Percentiles rank a stretch among this genome's conserved stretches.
Evolutionary conservation across 768 basidiomycete genomes (phyloP).

Genomic region (Boletales sp.): DNA sequence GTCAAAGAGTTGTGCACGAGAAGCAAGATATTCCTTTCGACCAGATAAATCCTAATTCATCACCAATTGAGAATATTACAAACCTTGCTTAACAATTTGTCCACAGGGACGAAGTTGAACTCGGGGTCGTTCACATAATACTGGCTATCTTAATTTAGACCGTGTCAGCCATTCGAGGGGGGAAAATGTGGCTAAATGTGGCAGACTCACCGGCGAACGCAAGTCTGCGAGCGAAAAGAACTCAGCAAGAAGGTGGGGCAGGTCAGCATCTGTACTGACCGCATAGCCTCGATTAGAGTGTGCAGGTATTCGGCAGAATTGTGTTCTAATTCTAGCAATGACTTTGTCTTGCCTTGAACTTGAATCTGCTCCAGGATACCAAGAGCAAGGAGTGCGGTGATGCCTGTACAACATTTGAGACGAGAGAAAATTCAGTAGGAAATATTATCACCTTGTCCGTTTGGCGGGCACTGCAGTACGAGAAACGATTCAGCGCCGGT

Average conservation of each 20-base stretch:
- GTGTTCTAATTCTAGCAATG: conserved; percentile 80
- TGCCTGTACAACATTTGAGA: conserved; percentile 38
- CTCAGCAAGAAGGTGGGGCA: conserved; percentile 1
- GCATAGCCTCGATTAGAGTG: conserved; percentile 77
- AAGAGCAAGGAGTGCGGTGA: conserved; percentile 88
- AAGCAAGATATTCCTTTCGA: conserved; percentile 75
- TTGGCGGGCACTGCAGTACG: conserved; percentile 77
- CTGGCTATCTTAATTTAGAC: conserved; percentile 56
- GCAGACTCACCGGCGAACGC: conserved; percentile 68
- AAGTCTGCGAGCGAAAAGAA: conserved; percentile 35
- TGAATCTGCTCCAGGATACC: conserved; percentile 90
- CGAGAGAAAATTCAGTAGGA: background rate
- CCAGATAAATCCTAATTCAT: background rate
- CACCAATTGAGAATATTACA: background rate
- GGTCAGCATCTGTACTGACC: conserved; percentile 40
- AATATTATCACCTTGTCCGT: conserved; percentile 71
- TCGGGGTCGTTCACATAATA: conserved; percentile 94
- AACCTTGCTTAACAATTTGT: conserved; percentile 83
- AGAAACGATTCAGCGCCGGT: background rate
- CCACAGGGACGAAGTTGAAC: conserved; percentile 69
- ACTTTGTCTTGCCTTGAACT: conserved; percentile 61
- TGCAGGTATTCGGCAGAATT: conserved; percentile 91
- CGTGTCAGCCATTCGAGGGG: background rate
- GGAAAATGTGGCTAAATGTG: background rate
- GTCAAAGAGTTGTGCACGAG: conserved; percentile 79